phyloP scores from a whole-genome alignment of 73 alveolate species.

The Strombidium stylifer region DNA sequence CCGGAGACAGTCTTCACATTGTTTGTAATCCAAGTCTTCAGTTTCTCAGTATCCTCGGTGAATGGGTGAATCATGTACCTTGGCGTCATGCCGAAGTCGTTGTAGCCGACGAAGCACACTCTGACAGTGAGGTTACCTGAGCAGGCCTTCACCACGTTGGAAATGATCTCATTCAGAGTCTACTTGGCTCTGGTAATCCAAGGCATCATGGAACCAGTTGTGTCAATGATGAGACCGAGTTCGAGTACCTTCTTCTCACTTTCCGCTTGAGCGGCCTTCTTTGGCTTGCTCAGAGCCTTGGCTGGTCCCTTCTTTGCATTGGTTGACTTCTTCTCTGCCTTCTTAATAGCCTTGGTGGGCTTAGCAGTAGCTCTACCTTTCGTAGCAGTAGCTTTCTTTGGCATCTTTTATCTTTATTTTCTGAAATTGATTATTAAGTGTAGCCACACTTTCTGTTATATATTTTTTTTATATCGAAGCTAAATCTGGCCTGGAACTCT shows the following conservation, averaged over 20 bases:
- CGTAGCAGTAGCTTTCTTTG: too few relatives aligned
- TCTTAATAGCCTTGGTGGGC: too few relatives aligned
- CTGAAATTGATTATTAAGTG: too few relatives aligned
- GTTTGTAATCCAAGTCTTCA: constrained; percentile 39
- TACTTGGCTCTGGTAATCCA: constrained; percentile 55
- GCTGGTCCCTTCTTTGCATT: too few relatives aligned
- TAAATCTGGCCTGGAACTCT: too few relatives aligned
- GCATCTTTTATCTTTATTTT: too few relatives aligned
- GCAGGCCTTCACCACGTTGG: constrained; percentile 33
- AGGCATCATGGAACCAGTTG: constrained; percentile 71
- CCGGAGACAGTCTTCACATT: constrained; percentile 52
- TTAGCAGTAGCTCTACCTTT: too few relatives aligned
- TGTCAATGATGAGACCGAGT: constrained; percentile 59
- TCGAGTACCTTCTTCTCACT: constrained; percentile 47
- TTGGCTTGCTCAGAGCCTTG: too few relatives aligned
- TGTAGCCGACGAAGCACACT: constrained; percentile 65
- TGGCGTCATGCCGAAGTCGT: constrained; percentile 37
- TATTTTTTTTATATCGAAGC: too few relatives aligned
- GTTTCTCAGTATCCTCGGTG: constrained; percentile 34
- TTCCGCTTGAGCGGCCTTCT: too few relatives aligned
- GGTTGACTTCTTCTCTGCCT: too few relatives aligned
- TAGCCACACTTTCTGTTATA: too few relatives aligned
- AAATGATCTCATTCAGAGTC: constrained; percentile 38
- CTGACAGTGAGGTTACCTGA: constrained; percentile 49
- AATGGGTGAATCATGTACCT: constrained; percentile 42